Base-by-base conservation (phyloP, 1,139 yeast species). In the Hyphopichia fennica region DNA sequence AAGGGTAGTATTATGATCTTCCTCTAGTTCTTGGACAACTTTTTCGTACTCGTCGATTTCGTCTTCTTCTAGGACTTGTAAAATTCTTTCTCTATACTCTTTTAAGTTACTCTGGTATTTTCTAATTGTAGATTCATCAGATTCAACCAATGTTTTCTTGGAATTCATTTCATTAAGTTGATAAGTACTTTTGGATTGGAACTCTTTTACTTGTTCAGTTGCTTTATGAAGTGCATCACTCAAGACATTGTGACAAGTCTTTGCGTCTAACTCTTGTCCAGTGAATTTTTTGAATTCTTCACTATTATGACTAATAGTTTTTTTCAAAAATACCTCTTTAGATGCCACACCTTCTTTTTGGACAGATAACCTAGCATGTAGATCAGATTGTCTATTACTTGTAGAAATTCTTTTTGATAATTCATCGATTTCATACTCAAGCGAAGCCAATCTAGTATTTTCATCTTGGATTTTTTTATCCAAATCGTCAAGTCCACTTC, bases 321-420 rank as follows among this genome's bases (percentile, higher is more conserved):
- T 51, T 6, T 44, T 32, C 17, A 54, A 47, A 1, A 67, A 64
- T 3, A 53, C 50, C 31, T 54, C 55, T 41, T 64, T 65, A 29
- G 58, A 51, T 5, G 47, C 46, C 9, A 59, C 52, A 38, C 72
- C 69, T 35, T 72, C 77, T 16, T 56, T 57, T 14, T 82, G 53
- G 32, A 80, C 57, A 0, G 72, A 65, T 2, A 79, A 53, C 49
- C 75, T 79, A 0, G 87, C 82, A 45, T 77, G 65, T 2, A 75
- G 53, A 41, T 82, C 93, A 1, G 87, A 72, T 53, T 81, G 85
- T 47, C 75, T 75, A 49, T 79, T 82, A 14, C 78, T 73, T 15
- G 66, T 60, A 5, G 77, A 61, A 7, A 87, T 67, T 34, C 77
- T 73, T 17, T 70, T 71, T 43, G 78, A 77, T 18, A 82, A 51